Base-by-base conservation (phyloP, 75 land plant genomes). In the Sequoia sempervirens region DNA sequence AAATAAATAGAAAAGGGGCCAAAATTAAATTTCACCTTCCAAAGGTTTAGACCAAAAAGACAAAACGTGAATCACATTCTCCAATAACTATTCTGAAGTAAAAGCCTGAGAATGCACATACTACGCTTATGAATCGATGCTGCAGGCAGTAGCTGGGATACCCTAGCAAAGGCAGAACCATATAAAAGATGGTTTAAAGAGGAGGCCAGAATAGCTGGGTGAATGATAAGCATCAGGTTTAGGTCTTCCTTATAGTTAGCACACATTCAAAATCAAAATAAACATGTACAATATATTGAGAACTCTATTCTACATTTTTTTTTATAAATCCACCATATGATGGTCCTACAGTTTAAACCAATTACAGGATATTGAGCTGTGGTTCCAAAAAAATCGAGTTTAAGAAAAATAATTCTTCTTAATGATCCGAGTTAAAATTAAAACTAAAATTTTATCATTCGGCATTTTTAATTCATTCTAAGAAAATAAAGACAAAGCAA, bases 401-500 rank as follows among this genome's bases (percentile, higher is more conserved):
- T 1, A 78, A 78, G 46, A 28, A 0, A 45, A 78, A 75, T 18
- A n/a, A 10, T 2, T 3, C 4, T 41, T 76, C 30, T 78, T 3
- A 43, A 45, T 41, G 30, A 45, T 78, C 40, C 26, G 5, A 4
- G 64, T 38, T 45, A 53, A 82, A 70, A 70, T 70, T 70, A 37
- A 70, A 12, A 70, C 73, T 8, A 11, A 70, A 70, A 30, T 30
- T 70, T 70, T 32, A 70, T 11, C 36, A 70, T 12, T 32, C 1
- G 2, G 14, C 12, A 28, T 70, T 40, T 69, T 37, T 46, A 54
- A 66, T 12, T 30, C 70, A 36, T 69, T 45, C 46, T 34, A 66
- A 69, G 84, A 87, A 83, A 73, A 75, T 41, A 58, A 66, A 82
- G 56, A 52, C 72, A 81, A 43, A 84, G 52, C 45, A 43, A 76